Base-by-base conservation (phyloP, 768 basidiomycete species). In the Hygrocybe punicea region DNA sequence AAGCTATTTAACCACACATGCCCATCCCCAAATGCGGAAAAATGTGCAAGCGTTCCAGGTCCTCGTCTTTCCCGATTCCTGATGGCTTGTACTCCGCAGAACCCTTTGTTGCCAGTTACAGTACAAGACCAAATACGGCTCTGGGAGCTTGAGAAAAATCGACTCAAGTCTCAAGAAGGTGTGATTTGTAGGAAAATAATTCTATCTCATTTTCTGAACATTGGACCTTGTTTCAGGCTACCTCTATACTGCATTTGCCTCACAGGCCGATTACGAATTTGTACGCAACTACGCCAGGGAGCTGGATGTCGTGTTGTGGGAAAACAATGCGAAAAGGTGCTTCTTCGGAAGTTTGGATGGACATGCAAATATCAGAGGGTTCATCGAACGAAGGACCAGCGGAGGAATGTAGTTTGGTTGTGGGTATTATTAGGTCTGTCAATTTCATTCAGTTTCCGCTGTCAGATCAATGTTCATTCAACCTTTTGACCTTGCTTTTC, bases 51-150 rank as follows among this genome's bases (percentile, higher is more conserved):
- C 34, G 16, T 45, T 54, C 25, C 42, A 24, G 44, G 50, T 23
- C 49, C 24, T 36, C 53, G 51, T 56, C 53, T 40, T 36, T 25
- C 50, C 6, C 21, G n/a, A 29, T 36, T n/a, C 19, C 16, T 37
- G 16, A 16, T 44, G 50, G 24, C 45, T 45, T 35, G 49, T 52
- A 49, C 56, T 58, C 53, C 61, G 60, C 67, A 95, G 91, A 92
- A 91, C 67, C 95, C 95, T 8, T 76, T 98, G 13, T 78, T 99
- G 21, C 96, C 97, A 25, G 93, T 97, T 44, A 98, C 97, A 0
- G 96, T 99, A 0, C 94, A 97, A 67, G 96, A 99, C 73, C 96
- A 98, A 73, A 91, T 99, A 59, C 86, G 96, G 56, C 78, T 98
- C 16, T 99, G 97, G 94, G 95, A 99, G 72, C 79, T 95, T 44